Percentiles rank a stretch among this genome's conserved stretches.
Evolutionary conservation across 1,139 yeast genomes (phyloP).

Genomic region (Debaryomyces fabryi): DNA sequence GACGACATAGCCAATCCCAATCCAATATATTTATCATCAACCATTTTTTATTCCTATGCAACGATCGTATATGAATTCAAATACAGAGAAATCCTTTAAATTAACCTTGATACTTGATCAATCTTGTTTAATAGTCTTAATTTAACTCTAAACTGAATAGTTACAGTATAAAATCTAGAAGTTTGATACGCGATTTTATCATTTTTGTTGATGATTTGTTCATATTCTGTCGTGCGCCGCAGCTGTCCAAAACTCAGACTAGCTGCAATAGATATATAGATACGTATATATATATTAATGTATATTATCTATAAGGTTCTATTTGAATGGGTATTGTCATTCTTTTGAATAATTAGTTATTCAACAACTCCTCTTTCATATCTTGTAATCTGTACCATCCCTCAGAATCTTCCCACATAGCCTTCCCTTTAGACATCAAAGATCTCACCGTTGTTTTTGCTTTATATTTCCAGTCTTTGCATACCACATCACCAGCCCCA

Average conservation of each 20-base stretch:
- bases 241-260: neutral
- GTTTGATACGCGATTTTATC: neutral
- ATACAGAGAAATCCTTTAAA: neutral
- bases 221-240: neutral
- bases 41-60: constrained; percentile 22
- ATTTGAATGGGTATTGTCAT: neutral
- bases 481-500: constrained; percentile 81
- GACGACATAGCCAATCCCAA: constrained; percentile 86
- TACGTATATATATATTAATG: neutral
- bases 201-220: neutral
- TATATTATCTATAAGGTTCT: neutral
- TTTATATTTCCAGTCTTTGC: constrained; percentile 91
- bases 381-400: constrained; percentile 72
- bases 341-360: constrained; percentile 10
- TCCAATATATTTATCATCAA: constrained; percentile 87
- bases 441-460: constrained; percentile 73
- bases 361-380: constrained; percentile 48
- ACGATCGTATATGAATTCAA: neutral
- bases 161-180: neutral
- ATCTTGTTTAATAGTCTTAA: neutral
- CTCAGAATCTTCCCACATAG: constrained; percentile 76
- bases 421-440: constrained; percentile 76
- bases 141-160: neutral
- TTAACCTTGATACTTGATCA: neutral
- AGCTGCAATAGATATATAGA: neutral